Base-by-base conservation (phyloP, 495 filamentous ascomycete genomes). In the Bathelium albidoporum region DNA sequence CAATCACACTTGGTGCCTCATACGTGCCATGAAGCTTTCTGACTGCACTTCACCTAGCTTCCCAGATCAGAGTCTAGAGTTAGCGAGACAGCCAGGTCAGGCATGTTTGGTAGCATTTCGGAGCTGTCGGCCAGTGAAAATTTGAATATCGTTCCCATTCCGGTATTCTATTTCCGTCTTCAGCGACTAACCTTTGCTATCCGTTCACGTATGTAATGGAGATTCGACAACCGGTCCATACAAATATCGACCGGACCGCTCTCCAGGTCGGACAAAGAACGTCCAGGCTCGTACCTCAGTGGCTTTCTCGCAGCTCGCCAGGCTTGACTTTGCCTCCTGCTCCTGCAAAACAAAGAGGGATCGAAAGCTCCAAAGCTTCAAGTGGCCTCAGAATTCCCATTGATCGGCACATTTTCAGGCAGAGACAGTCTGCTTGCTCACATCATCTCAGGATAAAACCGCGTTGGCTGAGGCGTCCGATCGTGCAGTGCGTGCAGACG, bases 121-220 rank as follows among this genome's bases (percentile, higher is more conserved):
- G 43, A 68, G 64, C 65, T 68, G 62, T 64, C 65, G 65, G 64
- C 59, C 64, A 53, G 58, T 62, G 53, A 59, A 11, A 2, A 10
- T 28, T 55, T 55, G 5, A 20, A 72, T 59, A 43, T 59, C 62
- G 66, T 63, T 61, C 69, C 70, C 62, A 58, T 70, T 72, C 65
- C 70, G 68, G 68, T 62, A 58, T 61, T 62, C 65, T 65, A 66
- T 68, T 64, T 72, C 70, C 68, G 70, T 72, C 68, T 70, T 69
- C 68, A 67, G 68, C 70, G 53, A 62, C 53, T 55, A 60, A 59
- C 36, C 68, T 55, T 29, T 41, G 64, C 65, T 45, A 53, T 32
- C 53, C 43, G 49, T 55, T 55, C 64, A 69, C 63, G 68, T 70
- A 59, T 68, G 65, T 65, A 68, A 61, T 66, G 62, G 61, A 60